Evolutionary conservation across 192 early-diverging fungal species (phyloP).

Genomic region (Rhizoclosmatium globosum): DNA sequence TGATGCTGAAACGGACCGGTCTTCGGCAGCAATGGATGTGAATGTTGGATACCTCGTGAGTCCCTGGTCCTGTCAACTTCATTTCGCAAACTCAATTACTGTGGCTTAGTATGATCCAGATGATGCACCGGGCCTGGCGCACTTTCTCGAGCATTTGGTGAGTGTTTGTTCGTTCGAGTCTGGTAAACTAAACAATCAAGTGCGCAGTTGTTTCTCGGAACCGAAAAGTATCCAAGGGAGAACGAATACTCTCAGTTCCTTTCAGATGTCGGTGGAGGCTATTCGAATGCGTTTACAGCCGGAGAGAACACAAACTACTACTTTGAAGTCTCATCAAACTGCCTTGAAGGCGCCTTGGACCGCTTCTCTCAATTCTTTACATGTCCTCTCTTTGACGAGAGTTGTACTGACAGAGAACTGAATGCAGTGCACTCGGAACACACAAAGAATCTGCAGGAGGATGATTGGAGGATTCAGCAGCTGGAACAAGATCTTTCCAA

Average conservation of each 20-base stretch:
- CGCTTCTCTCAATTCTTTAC: slow-evolving; percentile 89
- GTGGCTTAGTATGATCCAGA: slow-evolving; percentile 69
- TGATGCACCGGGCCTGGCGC: slow-evolving; percentile 79
- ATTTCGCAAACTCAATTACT: neutral
- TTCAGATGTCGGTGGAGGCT: slow-evolving; percentile 72
- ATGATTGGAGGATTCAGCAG: slow-evolving; percentile 88
- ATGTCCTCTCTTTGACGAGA: slow-evolving; percentile 85
- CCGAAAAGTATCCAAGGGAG: slow-evolving; percentile 73
- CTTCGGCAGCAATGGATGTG: slow-evolving; percentile 79
- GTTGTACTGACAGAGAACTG: slow-evolving; percentile 68
- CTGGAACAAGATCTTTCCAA: slow-evolving; percentile 80
- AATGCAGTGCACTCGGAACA: slow-evolving; percentile 66
- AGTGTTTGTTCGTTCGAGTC: neutral
- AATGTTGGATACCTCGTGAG: slow-evolving; percentile 66
- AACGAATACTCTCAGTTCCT: slow-evolving; percentile 82
- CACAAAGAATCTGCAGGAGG: slow-evolving; percentile 91
- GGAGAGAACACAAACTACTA: slow-evolving; percentile 86
- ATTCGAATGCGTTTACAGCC: slow-evolving; percentile 83
- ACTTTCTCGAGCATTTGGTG: slow-evolving; percentile 81
- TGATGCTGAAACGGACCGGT: slow-evolving; percentile 78
- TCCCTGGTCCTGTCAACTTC: neutral
- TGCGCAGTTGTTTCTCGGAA: slow-evolving; percentile 34
- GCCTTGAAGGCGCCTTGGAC: slow-evolving; percentile 70
- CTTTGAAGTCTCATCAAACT: slow-evolving; percentile 75
- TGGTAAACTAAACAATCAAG: neutral